Evolutionary conservation across 2,329 filamentous ascomycete genomes (phyloP).

Genomic region (Drechslerella dactyloides): DNA sequence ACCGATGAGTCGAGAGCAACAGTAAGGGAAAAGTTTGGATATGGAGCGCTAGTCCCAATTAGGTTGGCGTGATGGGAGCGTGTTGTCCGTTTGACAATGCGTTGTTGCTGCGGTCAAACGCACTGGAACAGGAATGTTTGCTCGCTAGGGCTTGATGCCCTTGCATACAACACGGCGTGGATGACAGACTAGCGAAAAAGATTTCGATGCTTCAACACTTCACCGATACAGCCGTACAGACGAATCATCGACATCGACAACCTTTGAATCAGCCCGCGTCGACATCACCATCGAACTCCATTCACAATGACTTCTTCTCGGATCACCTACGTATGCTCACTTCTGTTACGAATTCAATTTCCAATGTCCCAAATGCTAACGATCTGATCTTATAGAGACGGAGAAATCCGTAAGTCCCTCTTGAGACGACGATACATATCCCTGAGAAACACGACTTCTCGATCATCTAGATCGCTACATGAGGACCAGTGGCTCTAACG

Average conservation of each 20-base stretch:
- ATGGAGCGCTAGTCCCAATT: constrained; percentile 18
- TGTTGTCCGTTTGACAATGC: constrained; percentile 16
- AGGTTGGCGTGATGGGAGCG: not conserved
- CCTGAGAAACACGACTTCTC: constrained; percentile 13
- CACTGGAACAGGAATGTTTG: constrained; percentile 33
- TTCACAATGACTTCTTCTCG: constrained; percentile 64
- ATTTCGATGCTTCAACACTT: constrained; percentile 35
- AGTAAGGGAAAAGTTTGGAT: constrained; percentile 37
- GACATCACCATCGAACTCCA: constrained; percentile 55
- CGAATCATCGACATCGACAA: constrained; percentile 47
- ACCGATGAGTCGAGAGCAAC: constrained; percentile 29
- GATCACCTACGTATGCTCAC: constrained; percentile 65
- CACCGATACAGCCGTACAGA: constrained; percentile 16
- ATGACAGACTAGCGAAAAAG: constrained; percentile 41
- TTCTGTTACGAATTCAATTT: constrained; percentile 2
- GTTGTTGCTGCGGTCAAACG: constrained; percentile 13
- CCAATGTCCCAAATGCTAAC: constrained; percentile 56
- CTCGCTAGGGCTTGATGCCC: constrained; percentile 35
- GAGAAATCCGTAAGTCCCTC: constrained; percentile 61
- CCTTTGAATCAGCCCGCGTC: constrained; percentile 28
- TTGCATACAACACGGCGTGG: constrained; percentile 22
- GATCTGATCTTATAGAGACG: constrained; percentile 60
- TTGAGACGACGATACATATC: constrained; percentile 16
- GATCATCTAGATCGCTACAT: not conserved
- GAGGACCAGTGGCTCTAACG: constrained; percentile 50